Evolutionary conservation across 2,329 filamentous ascomycete genomes (phyloP), one percentile per base, ranked within the genome.

Genomic region (Neopestalotiopsis sp.): DNA sequence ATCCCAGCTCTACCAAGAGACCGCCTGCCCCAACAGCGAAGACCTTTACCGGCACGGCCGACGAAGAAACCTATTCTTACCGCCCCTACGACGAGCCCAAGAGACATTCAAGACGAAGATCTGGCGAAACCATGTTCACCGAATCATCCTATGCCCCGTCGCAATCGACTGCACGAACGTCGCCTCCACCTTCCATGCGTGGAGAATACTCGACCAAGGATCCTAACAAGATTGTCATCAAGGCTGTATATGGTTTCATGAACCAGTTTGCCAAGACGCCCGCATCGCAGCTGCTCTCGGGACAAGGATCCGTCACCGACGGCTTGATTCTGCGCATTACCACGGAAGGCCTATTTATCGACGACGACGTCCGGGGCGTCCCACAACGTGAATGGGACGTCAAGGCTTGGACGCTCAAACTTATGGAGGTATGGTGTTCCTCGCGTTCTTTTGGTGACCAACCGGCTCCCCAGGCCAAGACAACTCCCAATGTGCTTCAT

Each of bases 331-430:
- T 99, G 70, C 92, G 93, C 65, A 96, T 98, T 76, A 95, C 94
- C 12, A 97, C 94, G 1, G 95, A 97, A 79, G 96, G 96, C 20
- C 87, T 98, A 67, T 98, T 98, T 82, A 96, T 99, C 77, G 96
- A 99, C 79, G 96, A 99, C 79, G 96, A 98, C 79, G 89, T 98
- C 66, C 91, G 95, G 59, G 90, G 91, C 71, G 94, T 98, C 17
- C 91, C 94, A n/a, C 94, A 98, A 81, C 90, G 96, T 69, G 96
- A 99, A 82, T 99, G 96, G 96, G 96, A 99, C 79, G 90, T 98
- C 77, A 98, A 98, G 81, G 95, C 95, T 32, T 98, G 96, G 96
- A 97, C 94, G 58, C 88, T 99, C 82, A 98, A 97, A 83, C 84
- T 92, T 72, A 90, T 97, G 80, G 96, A 98, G 88, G 91, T 96